Percentiles rank a stretch among this genome's conserved stretches.
phyloP scores from a whole-genome alignment of 148 eudicot genomes.

The Camellia japonica region DNA sequence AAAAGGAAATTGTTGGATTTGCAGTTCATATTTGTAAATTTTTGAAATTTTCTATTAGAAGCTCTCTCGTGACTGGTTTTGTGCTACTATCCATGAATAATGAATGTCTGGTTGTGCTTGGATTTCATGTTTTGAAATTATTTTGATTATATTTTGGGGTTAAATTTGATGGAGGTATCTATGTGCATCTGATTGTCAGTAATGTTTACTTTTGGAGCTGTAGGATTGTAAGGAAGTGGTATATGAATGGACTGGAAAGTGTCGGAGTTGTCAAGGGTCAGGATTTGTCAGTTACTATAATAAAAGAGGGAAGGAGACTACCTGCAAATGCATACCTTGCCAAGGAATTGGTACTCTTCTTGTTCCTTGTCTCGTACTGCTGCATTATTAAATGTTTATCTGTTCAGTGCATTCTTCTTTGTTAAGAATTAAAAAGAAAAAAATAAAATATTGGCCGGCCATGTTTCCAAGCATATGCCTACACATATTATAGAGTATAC shows the following conservation, averaged over 20 bases:
- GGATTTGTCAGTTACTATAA: slow-evolving; percentile 77
- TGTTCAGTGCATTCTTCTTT: neutral
- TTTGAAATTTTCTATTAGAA: no score
- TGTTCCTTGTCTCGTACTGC: neutral
- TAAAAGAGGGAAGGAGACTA: slow-evolving; percentile 73
- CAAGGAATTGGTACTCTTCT: slow-evolving; percentile 70
- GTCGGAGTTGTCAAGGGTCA: slow-evolving; percentile 93
- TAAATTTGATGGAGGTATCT: neutral
- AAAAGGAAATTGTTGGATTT: no score
- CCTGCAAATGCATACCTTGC: slow-evolving; percentile 96
- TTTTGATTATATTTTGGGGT: neutral
- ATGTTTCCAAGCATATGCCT: neutral
- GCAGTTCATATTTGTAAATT: no score
- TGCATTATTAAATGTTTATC: neutral
- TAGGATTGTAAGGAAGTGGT: slow-evolving; percentile 83
- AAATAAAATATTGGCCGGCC: neutral
- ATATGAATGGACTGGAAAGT: slow-evolving; percentile 97
- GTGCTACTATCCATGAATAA: no score
- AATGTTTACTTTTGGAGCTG: slow-evolving; percentile 17
- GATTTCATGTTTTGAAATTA: neutral
- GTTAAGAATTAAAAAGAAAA: neutral
- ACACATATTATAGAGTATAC: neutral
- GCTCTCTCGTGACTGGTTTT: no score
- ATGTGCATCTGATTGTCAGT: neutral
- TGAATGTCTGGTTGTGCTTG: neutral